These are phyloP conservation scores for Tetradesmus obliquus DNA, from an alignment of 139 green algal species.

Conservation along the genomic window DNA sequence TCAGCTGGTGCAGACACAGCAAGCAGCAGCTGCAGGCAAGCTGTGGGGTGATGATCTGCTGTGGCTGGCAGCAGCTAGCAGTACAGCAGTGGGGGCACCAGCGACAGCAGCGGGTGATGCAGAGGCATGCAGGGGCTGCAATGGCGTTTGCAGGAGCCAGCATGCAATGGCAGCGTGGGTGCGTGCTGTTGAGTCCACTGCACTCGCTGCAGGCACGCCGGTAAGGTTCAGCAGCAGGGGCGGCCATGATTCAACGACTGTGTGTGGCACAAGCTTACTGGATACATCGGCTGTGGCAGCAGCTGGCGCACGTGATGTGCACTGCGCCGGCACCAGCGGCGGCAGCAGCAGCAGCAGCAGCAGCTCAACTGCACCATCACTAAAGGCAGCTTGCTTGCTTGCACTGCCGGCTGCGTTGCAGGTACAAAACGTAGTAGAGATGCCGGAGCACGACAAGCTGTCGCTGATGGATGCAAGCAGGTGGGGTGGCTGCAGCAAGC, in stretches of 20 bases:
- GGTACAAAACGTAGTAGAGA: slow-evolving; percentile 93
- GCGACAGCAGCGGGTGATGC: background rate
- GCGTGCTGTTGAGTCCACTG: too few species aligned
- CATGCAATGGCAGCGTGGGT: background rate
- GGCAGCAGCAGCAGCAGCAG: background rate
- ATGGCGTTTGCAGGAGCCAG: background rate
- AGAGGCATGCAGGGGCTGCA: background rate
- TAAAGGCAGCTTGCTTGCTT: background rate
- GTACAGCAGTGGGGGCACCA: background rate
- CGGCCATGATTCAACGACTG: too few species aligned
- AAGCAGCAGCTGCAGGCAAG: background rate
- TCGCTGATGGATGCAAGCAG: slow-evolving; percentile 90
- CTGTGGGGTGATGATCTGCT: background rate
- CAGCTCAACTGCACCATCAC: background rate
- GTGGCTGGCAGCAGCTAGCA: background rate
- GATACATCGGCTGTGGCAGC: too few species aligned
- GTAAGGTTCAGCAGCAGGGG: too few species aligned
- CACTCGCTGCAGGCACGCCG: too few species aligned
- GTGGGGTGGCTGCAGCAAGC: slow-evolving; percentile 50
- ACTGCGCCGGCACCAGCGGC: too few species aligned
- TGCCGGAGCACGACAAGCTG: slow-evolving; percentile 95
- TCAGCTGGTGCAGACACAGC: background rate
- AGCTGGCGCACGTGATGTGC: too few species aligned
- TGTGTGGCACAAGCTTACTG: too few species aligned
- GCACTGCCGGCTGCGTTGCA: slow-evolving; percentile 45